These are phyloP conservation scores for Aureobasidium sp. DNA, from an alignment of 2,329 filamentous ascomycete species.

Conservation along the genomic window DNA sequence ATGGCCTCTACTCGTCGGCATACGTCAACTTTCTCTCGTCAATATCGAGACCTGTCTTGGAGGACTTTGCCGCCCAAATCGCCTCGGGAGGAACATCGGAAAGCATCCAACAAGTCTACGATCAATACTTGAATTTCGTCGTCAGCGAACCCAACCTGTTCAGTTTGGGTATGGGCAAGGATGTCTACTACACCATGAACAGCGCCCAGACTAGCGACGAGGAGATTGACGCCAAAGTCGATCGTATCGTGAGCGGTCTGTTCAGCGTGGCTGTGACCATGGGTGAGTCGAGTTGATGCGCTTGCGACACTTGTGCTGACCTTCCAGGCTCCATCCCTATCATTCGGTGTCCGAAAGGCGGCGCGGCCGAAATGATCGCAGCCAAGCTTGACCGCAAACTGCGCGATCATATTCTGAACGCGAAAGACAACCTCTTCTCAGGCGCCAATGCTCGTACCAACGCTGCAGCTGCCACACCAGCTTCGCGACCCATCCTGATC, in stretches of 20 bases:
- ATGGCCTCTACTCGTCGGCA: conserved; percentile 81
- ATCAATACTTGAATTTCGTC: conserved; percentile 96
- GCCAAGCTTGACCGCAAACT: conserved; percentile 92
- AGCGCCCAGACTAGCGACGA: conserved; percentile 85
- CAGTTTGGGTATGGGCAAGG: conserved; percentile 83
- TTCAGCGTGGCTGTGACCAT: conserved; percentile 98
- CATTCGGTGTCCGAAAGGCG: conserved; percentile 86
- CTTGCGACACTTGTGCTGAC: not conserved
- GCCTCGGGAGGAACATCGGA: conserved; percentile 78
- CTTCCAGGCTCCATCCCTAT: conserved; percentile 70
- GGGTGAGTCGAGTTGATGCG: conserved; percentile 49
- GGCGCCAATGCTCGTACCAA: conserved; percentile 53
- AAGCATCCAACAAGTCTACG: conserved; percentile 82
- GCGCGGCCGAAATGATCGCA: conserved; percentile 87
- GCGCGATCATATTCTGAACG: conserved; percentile 92
- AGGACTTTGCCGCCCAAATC: conserved; percentile 88
- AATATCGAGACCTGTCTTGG: conserved; percentile 77
- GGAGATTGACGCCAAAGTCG: conserved; percentile 76
- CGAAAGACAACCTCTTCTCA: conserved; percentile 94
- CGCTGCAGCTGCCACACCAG: conserved; percentile 50
- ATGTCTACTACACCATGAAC: conserved; percentile 94
- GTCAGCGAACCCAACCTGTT: conserved; percentile 94
- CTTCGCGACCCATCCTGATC: conserved; percentile 78
- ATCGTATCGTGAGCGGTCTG: conserved; percentile 88
- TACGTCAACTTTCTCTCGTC: conserved; percentile 97